Evolutionary conservation across 768 basidiomycete species (phyloP), one percentile per base, ranked within the genome.

Genomic region (Pulveroboletus sp.): DNA sequence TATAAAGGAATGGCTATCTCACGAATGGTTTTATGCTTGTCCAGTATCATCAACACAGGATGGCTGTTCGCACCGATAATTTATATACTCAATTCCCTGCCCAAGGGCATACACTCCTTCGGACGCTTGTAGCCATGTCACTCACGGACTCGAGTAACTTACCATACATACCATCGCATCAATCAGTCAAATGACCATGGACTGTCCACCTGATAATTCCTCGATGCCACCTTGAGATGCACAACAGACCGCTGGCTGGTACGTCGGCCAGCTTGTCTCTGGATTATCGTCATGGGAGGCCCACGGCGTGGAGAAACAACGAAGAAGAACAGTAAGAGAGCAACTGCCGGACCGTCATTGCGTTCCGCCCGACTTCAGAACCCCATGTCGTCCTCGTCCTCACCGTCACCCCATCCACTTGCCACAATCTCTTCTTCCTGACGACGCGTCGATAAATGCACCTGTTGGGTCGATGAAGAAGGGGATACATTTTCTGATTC

Each of bases 321-420:
- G n/a, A 52, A 38, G 33, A 47, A 46, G 39, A 33, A 39, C 15
- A 31, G 14, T 14, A 30, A 41, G 21, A 27, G 12, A 43, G 35
- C 17, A 44, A 49, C 31, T 21, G 39, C 41, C 55, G 39, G 50
- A 43, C 43, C 32, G 41, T 38, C 38, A 30, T 15, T 35, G 21
- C 21, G 21, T 21, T 21, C 21, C 21, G 21, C 21, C 21, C 21
- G 30, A 44, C 45, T 39, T 66, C 53, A 67, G 78, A 88, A 82
- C 36, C 86, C 85, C 83, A 89, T 88, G 39, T 80, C 82, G 60
- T 88, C 83, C 56, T 80, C 85, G 47, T 79, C 85, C 37, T 74
- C 80, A 24, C 75, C 81, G 30, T 69, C 68, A 32, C 85, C 86
- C 86, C 86, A 88, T 21, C 86, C 84, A 57, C 77, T 83, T 5